Percentiles rank a stretch among this genome's conserved stretches.
Evolutionary conservation across 176 grass and related monocot species (phyloP).

Genomic region (Saccharum spontaneum): DNA sequence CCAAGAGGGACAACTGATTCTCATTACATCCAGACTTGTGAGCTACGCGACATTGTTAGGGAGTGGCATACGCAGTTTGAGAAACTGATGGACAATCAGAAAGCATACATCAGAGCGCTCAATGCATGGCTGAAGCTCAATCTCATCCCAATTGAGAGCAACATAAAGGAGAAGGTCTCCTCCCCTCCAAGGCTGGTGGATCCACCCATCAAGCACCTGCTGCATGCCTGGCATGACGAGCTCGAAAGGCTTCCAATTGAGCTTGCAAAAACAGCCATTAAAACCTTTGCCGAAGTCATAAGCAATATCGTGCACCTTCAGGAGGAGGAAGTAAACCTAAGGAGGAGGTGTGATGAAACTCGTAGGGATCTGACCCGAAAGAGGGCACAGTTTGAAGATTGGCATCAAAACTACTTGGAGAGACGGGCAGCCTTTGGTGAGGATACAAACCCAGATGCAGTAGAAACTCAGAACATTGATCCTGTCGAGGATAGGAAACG

Average conservation of each 20-base stretch:
- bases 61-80: slow-evolving; percentile 77
- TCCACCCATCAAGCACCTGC: slow-evolving; percentile 72
- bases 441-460: slow-evolving; percentile 44
- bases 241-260: slow-evolving; percentile 81
- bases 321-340: slow-evolving; percentile 60
- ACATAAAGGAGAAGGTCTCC: slow-evolving; percentile 79
- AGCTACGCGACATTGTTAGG: slow-evolving; percentile 57
- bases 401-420: slow-evolving; percentile 60
- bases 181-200: slow-evolving; percentile 65
- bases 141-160: slow-evolving; percentile 87
- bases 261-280: slow-evolving; percentile 64
- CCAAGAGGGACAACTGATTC: slow-evolving; percentile 66
- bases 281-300: slow-evolving; percentile 71
- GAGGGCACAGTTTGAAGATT: slow-evolving; percentile 65
- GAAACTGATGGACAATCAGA: slow-evolving; percentile 79
- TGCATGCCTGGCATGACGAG: slow-evolving; percentile 78
- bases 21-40: slow-evolving; percentile 56
- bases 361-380: slow-evolving; percentile 57
- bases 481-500: slow-evolving; percentile 53
- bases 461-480: slow-evolving; percentile 45
- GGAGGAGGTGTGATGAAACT: slow-evolving; percentile 63
- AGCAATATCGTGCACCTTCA: slow-evolving; percentile 65
- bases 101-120: slow-evolving; percentile 73
- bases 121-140: slow-evolving; percentile 87
- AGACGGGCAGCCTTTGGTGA: slow-evolving; percentile 50